These are phyloP conservation scores for Leishmania turanica DNA, from an alignment of 208 protist species.

Conservation along the genomic window DNA sequence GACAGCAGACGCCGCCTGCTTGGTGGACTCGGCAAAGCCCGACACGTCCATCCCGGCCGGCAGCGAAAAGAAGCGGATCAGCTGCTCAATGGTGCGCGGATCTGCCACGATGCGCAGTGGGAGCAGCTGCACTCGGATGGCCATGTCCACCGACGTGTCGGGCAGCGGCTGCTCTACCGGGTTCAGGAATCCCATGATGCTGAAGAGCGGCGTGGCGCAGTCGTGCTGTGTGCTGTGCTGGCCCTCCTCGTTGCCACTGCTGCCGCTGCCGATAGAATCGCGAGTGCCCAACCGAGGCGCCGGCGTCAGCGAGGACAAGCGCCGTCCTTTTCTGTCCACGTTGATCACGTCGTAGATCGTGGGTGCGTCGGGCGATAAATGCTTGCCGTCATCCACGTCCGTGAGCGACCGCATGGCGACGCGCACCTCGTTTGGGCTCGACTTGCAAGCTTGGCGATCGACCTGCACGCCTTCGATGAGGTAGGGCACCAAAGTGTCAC, in stretches of 20 bases:
- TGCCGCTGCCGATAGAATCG: constrained; percentile 12
- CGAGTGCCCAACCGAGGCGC: not conserved
- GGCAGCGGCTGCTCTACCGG: constrained; percentile 67
- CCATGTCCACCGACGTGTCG: constrained; percentile 71
- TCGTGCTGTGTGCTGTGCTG: not conserved
- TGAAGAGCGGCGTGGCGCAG: constrained; percentile 52
- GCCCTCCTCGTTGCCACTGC: constrained; percentile 21
- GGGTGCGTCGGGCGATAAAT: constrained; percentile 4
- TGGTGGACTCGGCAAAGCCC: constrained; percentile 45
- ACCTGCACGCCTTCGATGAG: constrained; percentile 31
- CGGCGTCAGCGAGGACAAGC: not conserved
- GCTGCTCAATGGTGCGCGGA: constrained; percentile 52
- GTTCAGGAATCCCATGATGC: constrained; percentile 57
- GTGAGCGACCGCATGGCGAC: constrained; percentile 21
- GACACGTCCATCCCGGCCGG: constrained; percentile 67
- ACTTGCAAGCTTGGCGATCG: constrained; percentile 10
- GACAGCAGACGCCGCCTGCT: constrained; percentile 49
- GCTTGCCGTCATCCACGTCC: constrained; percentile 18
- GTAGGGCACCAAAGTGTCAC: constrained; percentile 24
- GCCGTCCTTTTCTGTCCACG: not conserved
- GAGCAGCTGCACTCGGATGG: constrained; percentile 66
- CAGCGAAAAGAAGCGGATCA: constrained; percentile 66
- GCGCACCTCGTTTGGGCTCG: constrained; percentile 11
- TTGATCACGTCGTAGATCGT: constrained; percentile 30
- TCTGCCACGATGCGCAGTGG: constrained; percentile 81